These are phyloP conservation scores for Tolypocladium capitatum DNA, from an alignment of 2,329 filamentous ascomycete species.

Conservation along the genomic window DNA sequence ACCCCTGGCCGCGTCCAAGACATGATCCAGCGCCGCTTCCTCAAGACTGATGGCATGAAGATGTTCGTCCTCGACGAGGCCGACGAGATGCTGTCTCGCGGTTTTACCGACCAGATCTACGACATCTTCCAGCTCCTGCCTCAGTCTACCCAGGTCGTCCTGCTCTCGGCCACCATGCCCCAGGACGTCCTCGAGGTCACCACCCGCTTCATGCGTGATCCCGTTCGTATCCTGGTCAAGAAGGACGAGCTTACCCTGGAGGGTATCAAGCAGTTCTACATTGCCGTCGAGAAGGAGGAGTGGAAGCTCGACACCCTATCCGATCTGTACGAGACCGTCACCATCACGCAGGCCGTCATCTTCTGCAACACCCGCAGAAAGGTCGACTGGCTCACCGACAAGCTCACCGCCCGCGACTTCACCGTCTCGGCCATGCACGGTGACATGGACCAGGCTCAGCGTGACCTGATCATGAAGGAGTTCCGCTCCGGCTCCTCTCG, in stretches of 20 bases:
- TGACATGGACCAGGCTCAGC: slow-evolving; percentile 96
- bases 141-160: slow-evolving; percentile 95
- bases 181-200: slow-evolving; percentile 98
- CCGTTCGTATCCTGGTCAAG: slow-evolving; percentile 98
- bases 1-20: slow-evolving; percentile 97
- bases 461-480: slow-evolving; percentile 99
- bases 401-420: slow-evolving; percentile 97
- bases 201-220: slow-evolving; percentile 99
- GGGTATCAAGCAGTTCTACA: slow-evolving; percentile 99
- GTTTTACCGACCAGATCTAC: slow-evolving; percentile 99
- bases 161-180: slow-evolving; percentile 96
- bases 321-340: slow-evolving; percentile 97
- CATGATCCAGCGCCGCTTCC: slow-evolving; percentile 97
- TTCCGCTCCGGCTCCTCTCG: slow-evolving; percentile 97
- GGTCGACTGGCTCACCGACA: slow-evolving; percentile 99
- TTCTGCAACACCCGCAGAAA: slow-evolving; percentile 99
- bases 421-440: slow-evolving; percentile 99
- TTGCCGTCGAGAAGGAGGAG: slow-evolving; percentile 99
- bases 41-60: slow-evolving; percentile 98
- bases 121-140: slow-evolving; percentile 99
- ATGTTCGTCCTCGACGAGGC: slow-evolving; percentile 99
- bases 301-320: slow-evolving; percentile 99
- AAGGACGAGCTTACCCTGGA: slow-evolving; percentile 98
- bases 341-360: slow-evolving; percentile 98
- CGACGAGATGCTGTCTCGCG: slow-evolving; percentile 97